Evolutionary conservation across 352 stramenopile genomes (phyloP).

Genomic region (Phytopythium cucurbitacearum): DNA sequence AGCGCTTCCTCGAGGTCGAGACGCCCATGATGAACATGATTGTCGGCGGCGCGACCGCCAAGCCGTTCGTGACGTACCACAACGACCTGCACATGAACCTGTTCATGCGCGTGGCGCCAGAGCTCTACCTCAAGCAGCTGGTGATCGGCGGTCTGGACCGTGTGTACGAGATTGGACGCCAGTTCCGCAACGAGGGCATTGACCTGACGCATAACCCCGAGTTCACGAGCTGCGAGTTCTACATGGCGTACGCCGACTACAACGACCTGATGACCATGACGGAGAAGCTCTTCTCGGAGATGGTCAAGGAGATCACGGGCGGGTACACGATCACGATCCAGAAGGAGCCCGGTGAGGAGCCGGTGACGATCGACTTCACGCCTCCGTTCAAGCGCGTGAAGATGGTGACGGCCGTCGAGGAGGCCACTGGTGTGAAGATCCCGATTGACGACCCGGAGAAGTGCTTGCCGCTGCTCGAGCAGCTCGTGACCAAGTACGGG

Average conservation of each 20-base stretch:
- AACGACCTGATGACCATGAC: conserved; percentile 97
- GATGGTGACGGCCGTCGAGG: conserved; percentile 84
- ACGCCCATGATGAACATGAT: conserved; percentile 97
- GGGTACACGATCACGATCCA: conserved; percentile 89
- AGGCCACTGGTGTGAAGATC: conserved; percentile 62
- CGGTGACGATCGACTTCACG: conserved; percentile 91
- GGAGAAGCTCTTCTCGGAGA: conserved; percentile 91
- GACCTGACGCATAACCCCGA: conserved; percentile 98
- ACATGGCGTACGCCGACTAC: conserved; percentile 98
- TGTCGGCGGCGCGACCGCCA: conserved; percentile 93
- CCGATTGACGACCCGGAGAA: conserved; percentile 69
- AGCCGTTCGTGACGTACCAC: conserved; percentile 98
- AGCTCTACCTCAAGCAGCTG: conserved; percentile 97
- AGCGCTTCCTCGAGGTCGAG: conserved; percentile 97
- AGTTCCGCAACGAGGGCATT: conserved; percentile 99
- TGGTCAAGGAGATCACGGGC: conserved; percentile 89
- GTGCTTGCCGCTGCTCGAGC: conserved; percentile 53
- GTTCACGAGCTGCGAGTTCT: conserved; percentile 98
- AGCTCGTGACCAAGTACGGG: conserved; percentile 64
- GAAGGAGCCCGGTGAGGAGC: conserved; percentile 66
- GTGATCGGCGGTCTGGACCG: conserved; percentile 97
- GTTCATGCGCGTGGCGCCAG: conserved; percentile 95
- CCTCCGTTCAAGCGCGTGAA: conserved; percentile 94
- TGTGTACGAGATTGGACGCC: conserved; percentile 98
- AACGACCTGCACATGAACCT: conserved; percentile 96